Percentiles rank a stretch among this genome's conserved stretches.
phyloP scores from a whole-genome alignment of 352 stramenopile genomes.

The Sclerospora graminicola region DNA sequence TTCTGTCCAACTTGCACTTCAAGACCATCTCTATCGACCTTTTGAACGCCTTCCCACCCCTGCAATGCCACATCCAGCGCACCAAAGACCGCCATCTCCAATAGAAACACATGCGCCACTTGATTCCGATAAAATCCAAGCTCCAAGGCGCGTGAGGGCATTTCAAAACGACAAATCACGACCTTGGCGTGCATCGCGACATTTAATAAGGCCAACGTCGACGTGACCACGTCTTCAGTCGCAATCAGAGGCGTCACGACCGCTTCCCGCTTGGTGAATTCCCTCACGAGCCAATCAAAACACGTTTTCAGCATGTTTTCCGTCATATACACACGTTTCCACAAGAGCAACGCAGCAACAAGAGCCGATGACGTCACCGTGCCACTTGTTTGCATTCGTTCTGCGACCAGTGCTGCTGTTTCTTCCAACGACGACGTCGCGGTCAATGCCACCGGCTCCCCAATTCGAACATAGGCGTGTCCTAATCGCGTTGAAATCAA shows the following conservation, averaged over 20 bases:
- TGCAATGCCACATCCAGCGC: slow-evolving; percentile 38
- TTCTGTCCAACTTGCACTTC: slow-evolving; percentile 32
- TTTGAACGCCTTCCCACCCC: slow-evolving; percentile 5
- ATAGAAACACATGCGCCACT: slow-evolving; percentile 68
- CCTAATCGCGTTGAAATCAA: slow-evolving; percentile 67
- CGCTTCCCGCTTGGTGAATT: slow-evolving; percentile 32
- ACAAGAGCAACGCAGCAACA: slow-evolving; percentile 67
- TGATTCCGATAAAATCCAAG: slow-evolving; percentile 84
- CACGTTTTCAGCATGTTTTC: slow-evolving; percentile 53
- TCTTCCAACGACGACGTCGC: slow-evolving; percentile 32
- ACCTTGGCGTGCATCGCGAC: no score
- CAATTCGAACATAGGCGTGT: slow-evolving; percentile 82
- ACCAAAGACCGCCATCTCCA: slow-evolving; percentile 58
- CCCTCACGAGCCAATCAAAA: slow-evolving; percentile 49
- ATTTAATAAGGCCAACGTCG: no score
- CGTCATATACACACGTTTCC: slow-evolving; percentile 53
- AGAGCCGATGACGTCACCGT: slow-evolving; percentile 72
- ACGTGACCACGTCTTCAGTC: no score
- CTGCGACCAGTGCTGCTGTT: slow-evolving; percentile 38
- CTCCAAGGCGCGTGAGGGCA: slow-evolving; percentile 54
- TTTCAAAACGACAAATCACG: slow-evolving; percentile 39
- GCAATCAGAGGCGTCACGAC: no score
- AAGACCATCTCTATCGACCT: slow-evolving; percentile 18
- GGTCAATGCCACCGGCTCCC: slow-evolving; percentile 50
- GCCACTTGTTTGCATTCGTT: slow-evolving; percentile 63